Evolutionary conservation across 2,329 filamentous ascomycete species (phyloP), one percentile per base, ranked within the genome.

Genomic region (Claviceps pazoutovae): DNA sequence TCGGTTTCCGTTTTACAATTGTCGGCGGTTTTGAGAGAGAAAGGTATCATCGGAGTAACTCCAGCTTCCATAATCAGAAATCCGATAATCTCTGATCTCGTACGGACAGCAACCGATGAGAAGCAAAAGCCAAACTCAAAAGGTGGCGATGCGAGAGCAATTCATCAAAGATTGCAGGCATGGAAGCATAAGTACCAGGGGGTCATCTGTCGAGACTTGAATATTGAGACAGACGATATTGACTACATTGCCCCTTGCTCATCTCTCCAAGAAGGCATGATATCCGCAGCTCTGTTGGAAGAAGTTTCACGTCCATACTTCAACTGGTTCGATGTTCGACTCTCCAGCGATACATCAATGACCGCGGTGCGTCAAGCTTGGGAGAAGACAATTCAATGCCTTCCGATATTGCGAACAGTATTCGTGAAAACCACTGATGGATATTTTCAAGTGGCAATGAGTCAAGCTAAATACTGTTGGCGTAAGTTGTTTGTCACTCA

Each of bases 231-330:
- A 1, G 61, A 67, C 5, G 70, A 80, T 1, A 75, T 95, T 9
- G 84, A 93, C 60, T 78, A 79, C 53, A 78, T 95, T 49, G 80
- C 80, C 0, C 90, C 89, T 4, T 95, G 90, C 62, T 94, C 90
- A 1, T 79, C 89, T 0, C 70, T 95, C 1, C 90, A 96, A 61
- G 81, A 91, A 62, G 90, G 89, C 0, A 91, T 96, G 71, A 80
- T 95, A 48, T 84, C 84, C 5, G 77, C 82, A 48, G 83, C 82
- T 23, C 63, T 85, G 39, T 76, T 66, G 0, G 61, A 79, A 9
- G 79, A 71, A 17, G 67, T 74, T 0, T 63, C 69, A 0, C 71
- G 74, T 0, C 68, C 84, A 0, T 96, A 96, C 62, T 94, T 91
- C 64, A 89, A 89, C 52, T 72, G 74, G 0, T 95, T 96, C 60